Conservation (phyloP, 306 rosid genomes). For the Cicer arietinum region DNA sequence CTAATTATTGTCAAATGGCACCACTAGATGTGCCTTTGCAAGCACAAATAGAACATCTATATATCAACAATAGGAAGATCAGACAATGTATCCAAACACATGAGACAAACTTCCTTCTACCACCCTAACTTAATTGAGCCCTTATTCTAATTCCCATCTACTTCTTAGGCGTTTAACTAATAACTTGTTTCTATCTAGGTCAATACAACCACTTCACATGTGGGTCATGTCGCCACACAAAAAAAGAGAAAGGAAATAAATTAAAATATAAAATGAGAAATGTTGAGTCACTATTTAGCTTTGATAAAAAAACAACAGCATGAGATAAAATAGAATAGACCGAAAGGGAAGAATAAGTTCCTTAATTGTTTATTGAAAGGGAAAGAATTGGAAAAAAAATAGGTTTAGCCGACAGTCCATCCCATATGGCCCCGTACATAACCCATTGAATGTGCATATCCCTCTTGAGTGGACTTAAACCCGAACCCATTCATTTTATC, state of each 20-base stretch:
- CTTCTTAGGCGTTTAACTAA: too few relatives aligned
- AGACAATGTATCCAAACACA: not conserved
- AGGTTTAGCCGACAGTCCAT: not conserved
- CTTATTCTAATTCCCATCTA: not conserved
- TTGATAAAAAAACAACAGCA: not conserved
- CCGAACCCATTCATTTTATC: too few relatives aligned
- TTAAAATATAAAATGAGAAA: not conserved
- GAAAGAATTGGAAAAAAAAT: not conserved
- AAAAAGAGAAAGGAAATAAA: not conserved
- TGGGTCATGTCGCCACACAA: not conserved
- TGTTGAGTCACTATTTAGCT: not conserved
- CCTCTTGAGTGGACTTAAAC: too few relatives aligned
- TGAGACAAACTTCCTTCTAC: not conserved
- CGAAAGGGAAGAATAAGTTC: not conserved
- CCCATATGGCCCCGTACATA: not conserved
- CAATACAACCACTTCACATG: not conserved
- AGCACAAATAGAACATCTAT: conserved; percentile 31
- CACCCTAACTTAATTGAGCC: not conserved
- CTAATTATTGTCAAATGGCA: conserved; percentile 35
- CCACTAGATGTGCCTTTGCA: conserved; percentile 27
- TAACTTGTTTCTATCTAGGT: not conserved
- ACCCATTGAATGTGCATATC: not conserved
- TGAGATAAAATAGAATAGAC: not conserved
- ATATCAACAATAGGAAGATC: conserved; percentile 29
- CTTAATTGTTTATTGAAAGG: not conserved